A percentile compares a stretch with the other conserved stretches of the same genome.
These are phyloP conservation scores for Helotiales sp. DNA, from an alignment of 2,329 filamentous ascomycete genomes.

Conservation along the genomic window DNA sequence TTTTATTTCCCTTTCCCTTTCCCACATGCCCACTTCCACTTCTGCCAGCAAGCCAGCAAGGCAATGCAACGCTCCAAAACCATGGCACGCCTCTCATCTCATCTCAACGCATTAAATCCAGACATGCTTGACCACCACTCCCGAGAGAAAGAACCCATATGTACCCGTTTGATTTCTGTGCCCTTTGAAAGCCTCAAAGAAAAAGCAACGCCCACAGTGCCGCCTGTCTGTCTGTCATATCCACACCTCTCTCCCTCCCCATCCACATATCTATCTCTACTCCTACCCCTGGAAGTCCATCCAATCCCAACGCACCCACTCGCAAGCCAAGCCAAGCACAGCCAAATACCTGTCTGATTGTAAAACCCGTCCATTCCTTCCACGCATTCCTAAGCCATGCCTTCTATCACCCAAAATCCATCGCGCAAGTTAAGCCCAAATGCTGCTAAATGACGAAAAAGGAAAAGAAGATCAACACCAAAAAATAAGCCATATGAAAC, in stretches of 20 bases:
- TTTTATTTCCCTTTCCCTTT: neutral
- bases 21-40: neutral
- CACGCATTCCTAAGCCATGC: neutral
- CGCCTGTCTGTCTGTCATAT: neutral
- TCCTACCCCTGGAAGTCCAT: neutral
- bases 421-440: neutral
- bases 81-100: neutral
- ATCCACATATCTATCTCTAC: neutral
- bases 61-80: neutral
- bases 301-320: neutral
- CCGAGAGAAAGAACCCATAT: neutral
- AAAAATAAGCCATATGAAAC: slow-evolving; percentile 12
- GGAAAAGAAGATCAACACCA: neutral
- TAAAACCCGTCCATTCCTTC: neutral
- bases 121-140: neutral
- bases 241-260: neutral
- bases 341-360: neutral
- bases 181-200: neutral
- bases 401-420: neutral
- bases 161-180: neutral
- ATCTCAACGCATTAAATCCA: neutral
- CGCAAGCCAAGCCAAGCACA: neutral
- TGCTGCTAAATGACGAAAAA: neutral
- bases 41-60: neutral
- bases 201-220: slow-evolving; percentile 8